phyloP scores from a whole-genome alignment of 352 stramenopile species.

The Pythium sp. region DNA sequence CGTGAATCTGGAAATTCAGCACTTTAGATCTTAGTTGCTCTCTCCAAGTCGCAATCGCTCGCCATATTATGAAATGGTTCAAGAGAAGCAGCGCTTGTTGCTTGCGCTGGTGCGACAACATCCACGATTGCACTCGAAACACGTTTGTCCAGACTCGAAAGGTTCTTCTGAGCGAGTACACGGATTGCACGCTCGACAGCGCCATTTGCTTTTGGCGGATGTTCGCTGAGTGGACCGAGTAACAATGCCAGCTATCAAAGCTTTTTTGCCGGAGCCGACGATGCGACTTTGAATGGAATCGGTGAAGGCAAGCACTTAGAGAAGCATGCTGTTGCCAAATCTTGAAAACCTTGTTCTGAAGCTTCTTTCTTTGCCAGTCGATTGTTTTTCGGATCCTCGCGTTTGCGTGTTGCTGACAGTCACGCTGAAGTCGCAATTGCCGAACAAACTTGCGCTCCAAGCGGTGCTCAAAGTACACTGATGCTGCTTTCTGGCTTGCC shows the following conservation, averaged over 20 bases:
- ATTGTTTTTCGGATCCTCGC: not conserved
- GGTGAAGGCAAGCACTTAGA: not conserved
- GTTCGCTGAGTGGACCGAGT: not conserved
- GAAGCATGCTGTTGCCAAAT: not conserved
- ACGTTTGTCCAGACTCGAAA: constrained; percentile 8
- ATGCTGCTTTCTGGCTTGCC: not conserved
- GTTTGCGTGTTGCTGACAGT: not conserved
- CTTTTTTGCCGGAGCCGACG: not conserved
- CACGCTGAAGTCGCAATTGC: not conserved
- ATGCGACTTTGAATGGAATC: not conserved
- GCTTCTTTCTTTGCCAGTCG: not conserved
- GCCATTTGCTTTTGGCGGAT: not conserved
- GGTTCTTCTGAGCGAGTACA: not conserved
- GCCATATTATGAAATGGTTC: constrained; percentile 13
- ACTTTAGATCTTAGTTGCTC: not conserved
- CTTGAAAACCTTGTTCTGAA: not conserved
- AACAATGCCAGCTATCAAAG: constrained; percentile 3
- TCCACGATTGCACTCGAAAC: constrained; percentile 10
- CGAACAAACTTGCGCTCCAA: constrained; percentile 4
- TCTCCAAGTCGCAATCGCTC: not conserved
- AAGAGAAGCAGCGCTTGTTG: not conserved
- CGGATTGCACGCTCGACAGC: not conserved
- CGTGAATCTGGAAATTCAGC: constrained; percentile 15
- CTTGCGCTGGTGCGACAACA: not conserved
- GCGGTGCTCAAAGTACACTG: not conserved